phyloP scores from a whole-genome alignment of 805 yeast species.

The Lachancea lanzarotensis region DNA sequence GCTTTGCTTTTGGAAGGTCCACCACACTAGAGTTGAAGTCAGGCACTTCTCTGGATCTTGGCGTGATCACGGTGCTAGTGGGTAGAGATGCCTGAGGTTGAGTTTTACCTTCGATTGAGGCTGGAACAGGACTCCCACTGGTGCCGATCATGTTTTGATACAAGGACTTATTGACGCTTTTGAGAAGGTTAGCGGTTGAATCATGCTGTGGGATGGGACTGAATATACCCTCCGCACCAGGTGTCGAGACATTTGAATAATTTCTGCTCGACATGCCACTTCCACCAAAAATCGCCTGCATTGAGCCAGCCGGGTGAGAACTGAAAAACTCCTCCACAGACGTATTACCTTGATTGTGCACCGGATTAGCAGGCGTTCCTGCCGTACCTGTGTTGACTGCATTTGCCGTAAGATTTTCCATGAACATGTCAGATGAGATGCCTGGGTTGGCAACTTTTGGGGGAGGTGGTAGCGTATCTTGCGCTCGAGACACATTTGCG shows the following conservation, averaged over 20 bases:
- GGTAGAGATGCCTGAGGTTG: slow-evolving; percentile 12
- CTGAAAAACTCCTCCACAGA: slow-evolving; percentile 53
- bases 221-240: slow-evolving; percentile 7
- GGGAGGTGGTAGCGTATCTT: background rate
- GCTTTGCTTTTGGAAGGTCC: slow-evolving; percentile 27
- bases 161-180: slow-evolving; percentile 25
- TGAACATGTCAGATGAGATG: slow-evolving; percentile 29
- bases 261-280: slow-evolving; percentile 8
- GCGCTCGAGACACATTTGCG: background rate
- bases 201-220: slow-evolving; percentile 13
- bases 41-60: slow-evolving; percentile 31
- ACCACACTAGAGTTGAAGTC: slow-evolving; percentile 27
- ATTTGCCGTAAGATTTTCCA: slow-evolving; percentile 34
- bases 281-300: slow-evolving; percentile 5
- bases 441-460: slow-evolving; percentile 10
- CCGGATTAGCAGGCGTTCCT: slow-evolving; percentile 21
- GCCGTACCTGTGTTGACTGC: slow-evolving; percentile 18
- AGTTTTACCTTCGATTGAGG: slow-evolving; percentile 18
- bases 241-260: slow-evolving; percentile 10
- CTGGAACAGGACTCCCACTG: slow-evolving; percentile 11
- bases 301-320: slow-evolving; percentile 13
- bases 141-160: slow-evolving; percentile 22
- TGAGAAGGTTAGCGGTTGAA: slow-evolving; percentile 23
- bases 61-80: slow-evolving; percentile 29
- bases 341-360: slow-evolving; percentile 22